phyloP scores from a whole-genome alignment of 1,139 yeast species.

The Blastobotrys elegans region DNA sequence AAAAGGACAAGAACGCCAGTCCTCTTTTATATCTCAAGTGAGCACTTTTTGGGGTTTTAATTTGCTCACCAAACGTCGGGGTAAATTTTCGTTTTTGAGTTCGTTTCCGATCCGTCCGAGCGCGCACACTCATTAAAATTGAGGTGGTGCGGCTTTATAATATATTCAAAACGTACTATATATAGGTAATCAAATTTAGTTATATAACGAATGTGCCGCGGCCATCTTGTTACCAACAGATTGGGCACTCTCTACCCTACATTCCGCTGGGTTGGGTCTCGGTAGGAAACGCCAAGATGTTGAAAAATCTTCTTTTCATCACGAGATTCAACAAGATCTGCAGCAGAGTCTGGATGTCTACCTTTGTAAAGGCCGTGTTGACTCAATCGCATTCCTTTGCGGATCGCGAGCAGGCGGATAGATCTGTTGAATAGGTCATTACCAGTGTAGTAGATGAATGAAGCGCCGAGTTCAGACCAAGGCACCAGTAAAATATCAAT shows the following conservation, averaged over 20 bases:
- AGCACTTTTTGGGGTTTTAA: conserved; percentile 1
- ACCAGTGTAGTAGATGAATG: conserved; percentile 52
- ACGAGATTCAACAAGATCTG: conserved; percentile 41
- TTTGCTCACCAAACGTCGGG: neutral
- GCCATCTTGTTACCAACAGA: too few relatives aligned
- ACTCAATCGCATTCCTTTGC: conserved; percentile 41
- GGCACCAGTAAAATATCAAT: conserved; percentile 50
- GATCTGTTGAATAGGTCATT: conserved; percentile 49
- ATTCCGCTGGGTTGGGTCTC: conserved; percentile 42
- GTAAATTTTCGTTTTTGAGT: too few relatives aligned
- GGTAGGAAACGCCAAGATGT: conserved; percentile 40
- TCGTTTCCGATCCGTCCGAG: too few relatives aligned
- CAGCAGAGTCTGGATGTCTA: neutral
- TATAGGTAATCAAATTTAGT: too few relatives aligned
- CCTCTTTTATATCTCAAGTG: neutral
- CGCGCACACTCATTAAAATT: too few relatives aligned
- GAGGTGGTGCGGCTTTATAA: too few relatives aligned
- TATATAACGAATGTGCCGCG: too few relatives aligned
- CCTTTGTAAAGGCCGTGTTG: conserved; percentile 40
- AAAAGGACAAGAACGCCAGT: too few relatives aligned
- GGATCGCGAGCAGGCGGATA: conserved; percentile 43
- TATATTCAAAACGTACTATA: too few relatives aligned
- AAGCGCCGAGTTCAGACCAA: conserved; percentile 47
- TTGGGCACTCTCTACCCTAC: too few relatives aligned
- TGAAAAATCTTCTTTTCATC: conserved; percentile 46